Evolutionary conservation across 306 rosid species (phyloP), one percentile per base, ranked within the genome.

Genomic region (Cucumis melo): DNA sequence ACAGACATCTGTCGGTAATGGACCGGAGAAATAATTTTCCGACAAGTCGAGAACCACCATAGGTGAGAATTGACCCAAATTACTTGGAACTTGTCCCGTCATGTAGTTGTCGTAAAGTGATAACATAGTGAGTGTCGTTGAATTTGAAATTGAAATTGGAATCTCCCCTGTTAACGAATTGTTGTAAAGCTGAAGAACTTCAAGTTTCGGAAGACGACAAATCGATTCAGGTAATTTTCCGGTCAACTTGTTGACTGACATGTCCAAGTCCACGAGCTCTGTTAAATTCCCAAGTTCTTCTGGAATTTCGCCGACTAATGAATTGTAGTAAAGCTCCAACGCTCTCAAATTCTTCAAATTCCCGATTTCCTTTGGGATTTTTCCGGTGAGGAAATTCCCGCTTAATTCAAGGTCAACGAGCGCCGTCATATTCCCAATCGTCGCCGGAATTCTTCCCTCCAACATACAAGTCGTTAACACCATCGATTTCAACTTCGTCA

Each of bases 291-390:
- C 99, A 1, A 95, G 76, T 82, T 88, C 97, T 76, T 81, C 88
- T 0, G 99, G 99, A 13, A 95, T 88, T 41, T 76, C 82, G 3
- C 98, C 99, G 21, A 73, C 75, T 1, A 95, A 87, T 5, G 38
- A 79, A 80, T 94, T 94, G 72, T 95, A 95, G 88, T 95, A 95
- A 58, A 95, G 97, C 86, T 92, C 98, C 57, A 95, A 88, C 36
- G 65, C 79, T 41, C 75, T 82, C 79, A 95, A 65, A 57, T 89
- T 95, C 80, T 83, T 90, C 67, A 92, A 73, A 56, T 65, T 65
- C 8, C 97, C 96, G 42, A 95, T 84, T 83, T 92, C 91, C 5
- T 20, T 13, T 0, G 99, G 99, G 75, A 95, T 87, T 79, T 80
- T 81, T 3, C 99, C 96, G 10, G 63, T 32, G 46, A 95, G 82